Evolutionary conservation across 768 basidiomycete genomes (phyloP).

Genomic region (Termitomyces sp.): DNA sequence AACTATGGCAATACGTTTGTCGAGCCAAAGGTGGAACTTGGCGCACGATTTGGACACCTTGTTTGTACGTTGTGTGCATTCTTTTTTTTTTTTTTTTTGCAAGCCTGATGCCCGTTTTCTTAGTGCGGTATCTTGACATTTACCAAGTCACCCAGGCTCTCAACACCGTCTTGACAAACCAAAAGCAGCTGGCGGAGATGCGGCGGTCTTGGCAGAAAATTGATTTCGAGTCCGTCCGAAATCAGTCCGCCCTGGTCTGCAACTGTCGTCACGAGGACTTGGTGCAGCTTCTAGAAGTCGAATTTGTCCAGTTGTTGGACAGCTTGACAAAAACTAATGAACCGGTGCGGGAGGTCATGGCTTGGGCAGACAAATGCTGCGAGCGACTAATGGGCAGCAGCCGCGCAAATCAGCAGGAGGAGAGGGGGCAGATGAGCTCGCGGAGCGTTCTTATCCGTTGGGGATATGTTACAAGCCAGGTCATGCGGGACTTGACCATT

Average conservation of each 20-base stretch:
- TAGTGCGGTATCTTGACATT: conserved; percentile 88
- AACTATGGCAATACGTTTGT: conserved; percentile 85
- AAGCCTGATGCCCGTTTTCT: conserved; percentile 10
- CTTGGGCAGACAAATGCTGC: conserved; percentile 88
- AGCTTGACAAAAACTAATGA: conserved; percentile 64
- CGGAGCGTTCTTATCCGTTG: conserved; percentile 84
- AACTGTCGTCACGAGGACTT: conserved; percentile 90
- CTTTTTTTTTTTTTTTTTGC: neutral
- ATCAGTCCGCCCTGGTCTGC: conserved; percentile 90
- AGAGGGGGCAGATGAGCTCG: conserved; percentile 78
- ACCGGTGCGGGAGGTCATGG: conserved; percentile 83
- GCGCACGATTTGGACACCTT: conserved; percentile 86
- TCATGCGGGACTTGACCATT: conserved; percentile 90
- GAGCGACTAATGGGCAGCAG: conserved; percentile 74
- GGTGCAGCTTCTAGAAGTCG: conserved; percentile 77
- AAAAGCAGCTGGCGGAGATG: conserved; percentile 82
- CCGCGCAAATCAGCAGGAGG: conserved; percentile 56
- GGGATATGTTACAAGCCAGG: conserved; percentile 90
- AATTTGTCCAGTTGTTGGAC: conserved; percentile 76
- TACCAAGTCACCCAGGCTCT: conserved; percentile 89
- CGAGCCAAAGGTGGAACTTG: conserved; percentile 86
- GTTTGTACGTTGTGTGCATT: conserved; percentile 54
- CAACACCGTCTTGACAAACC: conserved; percentile 82
- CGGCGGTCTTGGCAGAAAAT: conserved; percentile 83
- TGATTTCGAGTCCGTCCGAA: conserved; percentile 87